Conservation (phyloP, 345 rosid genomes). For the Ailanthus altissimus region DNA sequence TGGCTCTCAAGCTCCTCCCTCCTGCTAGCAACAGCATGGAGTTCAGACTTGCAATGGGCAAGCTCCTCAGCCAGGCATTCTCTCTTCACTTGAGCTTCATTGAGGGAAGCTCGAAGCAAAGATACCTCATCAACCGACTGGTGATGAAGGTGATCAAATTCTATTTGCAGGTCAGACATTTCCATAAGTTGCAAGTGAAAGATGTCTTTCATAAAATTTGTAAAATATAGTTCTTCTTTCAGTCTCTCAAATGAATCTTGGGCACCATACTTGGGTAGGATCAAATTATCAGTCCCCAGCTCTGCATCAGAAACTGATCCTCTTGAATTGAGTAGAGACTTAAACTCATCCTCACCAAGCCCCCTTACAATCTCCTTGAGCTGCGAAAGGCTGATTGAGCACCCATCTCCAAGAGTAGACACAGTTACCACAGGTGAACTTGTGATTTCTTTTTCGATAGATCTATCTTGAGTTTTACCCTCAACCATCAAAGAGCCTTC, state of each 20-base stretch:
- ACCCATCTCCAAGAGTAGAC: slow-evolving; percentile 32
- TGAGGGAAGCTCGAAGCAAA: slow-evolving; percentile 45
- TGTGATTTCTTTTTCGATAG: slow-evolving; percentile 28
- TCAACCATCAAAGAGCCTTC: slow-evolving; percentile 39
- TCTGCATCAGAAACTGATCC: slow-evolving; percentile 32
- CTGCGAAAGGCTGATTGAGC: slow-evolving; percentile 43
- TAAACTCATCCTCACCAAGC: slow-evolving; percentile 60
- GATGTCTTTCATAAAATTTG: slow-evolving; percentile 54
- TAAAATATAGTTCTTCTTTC: slow-evolving; percentile 57
- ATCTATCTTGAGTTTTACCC: slow-evolving; percentile 36
- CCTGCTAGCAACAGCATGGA: slow-evolving; percentile 37
- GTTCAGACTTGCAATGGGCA: slow-evolving; percentile 56
- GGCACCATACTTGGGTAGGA: slow-evolving; percentile 17
- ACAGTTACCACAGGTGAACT: slow-evolving; percentile 28
- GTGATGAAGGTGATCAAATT: slow-evolving; percentile 40
- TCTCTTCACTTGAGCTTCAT: slow-evolving; percentile 41
- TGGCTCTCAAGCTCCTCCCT: slow-evolving; percentile 53
- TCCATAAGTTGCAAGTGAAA: slow-evolving; percentile 62
- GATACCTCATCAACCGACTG: slow-evolving; percentile 49
- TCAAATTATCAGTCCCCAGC: slow-evolving; percentile 27
- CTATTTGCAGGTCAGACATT: slow-evolving; percentile 48
- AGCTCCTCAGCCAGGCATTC: slow-evolving; percentile 54
- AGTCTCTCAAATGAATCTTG: slow-evolving; percentile 47
- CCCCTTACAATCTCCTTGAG: slow-evolving; percentile 47
- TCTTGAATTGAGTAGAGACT: slow-evolving; percentile 49